A percentile compares a stretch with the other conserved stretches of the same genome.
phyloP scores from a whole-genome alignment of 1,139 yeast genomes.

The Suhomyces bolitotheri region DNA sequence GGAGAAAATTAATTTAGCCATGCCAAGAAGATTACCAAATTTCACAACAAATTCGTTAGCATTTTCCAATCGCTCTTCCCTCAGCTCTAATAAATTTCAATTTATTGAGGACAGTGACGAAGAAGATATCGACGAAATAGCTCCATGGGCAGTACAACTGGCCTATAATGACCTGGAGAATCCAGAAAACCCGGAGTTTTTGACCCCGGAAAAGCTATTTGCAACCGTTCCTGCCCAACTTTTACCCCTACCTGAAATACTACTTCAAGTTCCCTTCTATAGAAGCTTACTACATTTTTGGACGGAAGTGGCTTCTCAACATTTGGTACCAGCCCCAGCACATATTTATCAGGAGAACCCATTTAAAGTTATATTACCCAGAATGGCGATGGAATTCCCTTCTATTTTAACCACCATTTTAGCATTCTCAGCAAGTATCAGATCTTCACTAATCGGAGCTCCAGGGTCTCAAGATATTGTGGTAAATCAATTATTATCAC shows the following conservation, averaged over 20 bases:
- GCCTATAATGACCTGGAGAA: background rate
- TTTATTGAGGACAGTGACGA: background rate
- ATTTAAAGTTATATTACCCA: conserved; percentile 62
- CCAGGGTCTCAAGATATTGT: conserved; percentile 36
- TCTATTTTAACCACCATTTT: conserved; percentile 60
- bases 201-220: conserved; percentile 16
- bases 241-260: conserved; percentile 57
- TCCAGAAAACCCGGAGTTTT: background rate
- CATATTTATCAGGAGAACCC: conserved; percentile 63
- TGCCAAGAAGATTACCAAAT: conserved; percentile 16
- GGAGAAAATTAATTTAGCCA: conserved; percentile 16
- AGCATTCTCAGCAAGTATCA: conserved; percentile 67
- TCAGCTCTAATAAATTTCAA: too few species aligned
- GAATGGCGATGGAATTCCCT: conserved; percentile 64
- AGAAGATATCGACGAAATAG: conserved; percentile 3
- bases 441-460: conserved; percentile 25
- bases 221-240: conserved; percentile 46
- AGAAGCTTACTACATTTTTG: conserved; percentile 64
- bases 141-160: background rate
- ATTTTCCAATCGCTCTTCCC: too few species aligned
- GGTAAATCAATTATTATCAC: conserved; percentile 51
- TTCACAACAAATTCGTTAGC: conserved; percentile 13
- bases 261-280: conserved; percentile 59
- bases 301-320: conserved; percentile 59
- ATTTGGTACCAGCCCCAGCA: conserved; percentile 70